Evolutionary conservation across 306 rosid genomes (phyloP).

Genomic region (Cucumis hystrix): DNA sequence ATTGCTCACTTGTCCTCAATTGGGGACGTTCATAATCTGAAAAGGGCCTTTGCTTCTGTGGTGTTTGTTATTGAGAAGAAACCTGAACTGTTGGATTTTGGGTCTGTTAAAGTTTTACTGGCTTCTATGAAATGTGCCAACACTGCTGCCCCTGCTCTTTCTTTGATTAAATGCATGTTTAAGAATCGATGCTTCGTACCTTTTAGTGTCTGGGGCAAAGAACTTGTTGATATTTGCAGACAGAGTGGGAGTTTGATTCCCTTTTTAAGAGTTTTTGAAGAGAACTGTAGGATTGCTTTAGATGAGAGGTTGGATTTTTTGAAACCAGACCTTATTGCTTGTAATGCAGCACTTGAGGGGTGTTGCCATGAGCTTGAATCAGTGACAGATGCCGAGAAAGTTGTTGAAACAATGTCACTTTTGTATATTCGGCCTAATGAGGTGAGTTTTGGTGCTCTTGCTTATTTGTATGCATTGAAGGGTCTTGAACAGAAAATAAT

Average conservation of each 20-base stretch:
- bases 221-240: conserved; percentile 50
- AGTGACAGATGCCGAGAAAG: conserved; percentile 45
- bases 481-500: conserved; percentile 48
- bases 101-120: conserved; percentile 37
- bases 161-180: conserved; percentile 53
- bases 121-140: conserved; percentile 51
- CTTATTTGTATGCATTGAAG: conserved; percentile 71
- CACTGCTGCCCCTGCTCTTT: conserved; percentile 69
- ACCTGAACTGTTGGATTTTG: conserved; percentile 32
- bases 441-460: conserved; percentile 64
- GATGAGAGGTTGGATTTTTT: conserved; percentile 57
- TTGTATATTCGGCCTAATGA: conserved; percentile 61
- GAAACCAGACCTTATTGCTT: conserved; percentile 66
- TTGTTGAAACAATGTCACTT: conserved; percentile 53
- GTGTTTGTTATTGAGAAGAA: conserved; percentile 47
- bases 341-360: conserved; percentile 79
- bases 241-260: conserved; percentile 36
- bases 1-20: conserved; percentile 54
- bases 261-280: conserved; percentile 50
- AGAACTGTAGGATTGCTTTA: conserved; percentile 55
- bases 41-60: conserved; percentile 65
- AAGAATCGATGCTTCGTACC: conserved; percentile 60
- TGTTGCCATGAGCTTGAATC: conserved; percentile 69
- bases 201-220: conserved; percentile 50
- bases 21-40: conserved; percentile 52